These are phyloP conservation scores for Penicillium salamii DNA, from an alignment of 495 filamentous ascomycete species.

Conservation along the genomic window DNA sequence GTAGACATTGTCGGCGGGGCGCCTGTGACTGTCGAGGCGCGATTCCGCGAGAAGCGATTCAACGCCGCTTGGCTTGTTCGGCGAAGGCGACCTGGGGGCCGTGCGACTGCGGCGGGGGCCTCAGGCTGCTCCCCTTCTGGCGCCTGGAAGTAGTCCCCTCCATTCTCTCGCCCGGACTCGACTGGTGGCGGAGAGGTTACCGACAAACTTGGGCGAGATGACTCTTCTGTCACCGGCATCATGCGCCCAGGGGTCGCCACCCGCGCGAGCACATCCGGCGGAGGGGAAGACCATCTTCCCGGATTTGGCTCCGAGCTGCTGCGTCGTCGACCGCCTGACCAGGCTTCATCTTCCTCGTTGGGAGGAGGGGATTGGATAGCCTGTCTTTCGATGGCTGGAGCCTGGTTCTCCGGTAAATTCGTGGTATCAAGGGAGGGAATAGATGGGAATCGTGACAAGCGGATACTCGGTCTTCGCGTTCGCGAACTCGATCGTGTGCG, in stretches of 20 bases:
- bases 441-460: conserved; percentile 36
- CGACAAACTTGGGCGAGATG: conserved; percentile 21
- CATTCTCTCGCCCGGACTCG: background rate
- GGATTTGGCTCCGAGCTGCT: conserved; percentile 47
- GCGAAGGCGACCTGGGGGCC: conserved; percentile 27
- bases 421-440: conserved; percentile 15
- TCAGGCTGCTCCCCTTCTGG: background rate
- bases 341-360: conserved; percentile 31
- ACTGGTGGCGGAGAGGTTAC: conserved; percentile 1
- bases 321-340: conserved; percentile 37
- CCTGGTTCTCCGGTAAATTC: conserved; percentile 8
- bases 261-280: conserved; percentile 30
- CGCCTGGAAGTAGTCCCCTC: conserved; percentile 5
- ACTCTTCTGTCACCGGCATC: conserved; percentile 38
- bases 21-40: conserved; percentile 32
- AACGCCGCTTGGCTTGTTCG: conserved; percentile 34
- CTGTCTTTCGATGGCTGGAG: conserved; percentile 8
- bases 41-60: conserved; percentile 36
- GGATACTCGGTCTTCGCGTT: conserved; percentile 40
- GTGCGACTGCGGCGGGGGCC: conserved; percentile 13
- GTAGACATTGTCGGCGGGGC: conserved; percentile 16
- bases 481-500: conserved; percentile 20
- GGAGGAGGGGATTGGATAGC: conserved; percentile 14
- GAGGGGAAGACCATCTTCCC: conserved; percentile 36
- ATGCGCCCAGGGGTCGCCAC: conserved; percentile 35